Evolutionary conservation across 2,329 filamentous ascomycete genomes (phyloP), one percentile per base, ranked within the genome.

Genomic region (Monosporascus ibericus): DNA sequence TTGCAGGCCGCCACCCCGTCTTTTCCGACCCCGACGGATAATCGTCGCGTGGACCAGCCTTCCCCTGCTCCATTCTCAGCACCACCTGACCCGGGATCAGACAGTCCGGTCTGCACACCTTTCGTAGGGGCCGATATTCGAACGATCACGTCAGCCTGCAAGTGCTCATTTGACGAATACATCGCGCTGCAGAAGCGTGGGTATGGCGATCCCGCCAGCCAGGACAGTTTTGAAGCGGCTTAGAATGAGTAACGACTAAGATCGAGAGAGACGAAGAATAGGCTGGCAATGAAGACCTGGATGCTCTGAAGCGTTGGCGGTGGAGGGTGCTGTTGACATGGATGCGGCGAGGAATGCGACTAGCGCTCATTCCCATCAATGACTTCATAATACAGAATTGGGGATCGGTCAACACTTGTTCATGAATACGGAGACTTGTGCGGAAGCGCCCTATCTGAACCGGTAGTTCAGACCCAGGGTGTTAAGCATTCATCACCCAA

Each of bases 321-420:
- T 83, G 80, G 80, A 68, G 78, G 48, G 70, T 83, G 20, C 55
- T 83, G 55, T 58, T 75, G 27, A 82, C 74, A 74, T 63, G 60
- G 25, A 37, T 6, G 18, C 11, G n/a, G 39, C 18, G 7, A 20
- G 11, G 27, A 11, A 27, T 27, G 27, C 27, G 27, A 27, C 27
- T 9, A 27, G 27, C 3, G 27, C 27, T 11, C 8, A 27, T 11
- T 6, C 27, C 27, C 27, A 27, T 9, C 8, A 27, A 27, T 27
- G 27, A 27, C 37, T 6, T 22, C 39, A 42, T 42, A n/a, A 18
- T 4, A 42, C 39, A 22, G 14, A 22, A 6, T 1, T 3, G 9
- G 27, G 6, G 27, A 27, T 11, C 27, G 27, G 27, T 27, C 27
- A 27, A 8, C 1, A 27, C 27, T 4, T 11, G 27, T 27, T 27